These are phyloP conservation scores for Fusarium metavorans DNA, from an alignment of 2,329 filamentous ascomycete genomes.

Conservation along the genomic window DNA sequence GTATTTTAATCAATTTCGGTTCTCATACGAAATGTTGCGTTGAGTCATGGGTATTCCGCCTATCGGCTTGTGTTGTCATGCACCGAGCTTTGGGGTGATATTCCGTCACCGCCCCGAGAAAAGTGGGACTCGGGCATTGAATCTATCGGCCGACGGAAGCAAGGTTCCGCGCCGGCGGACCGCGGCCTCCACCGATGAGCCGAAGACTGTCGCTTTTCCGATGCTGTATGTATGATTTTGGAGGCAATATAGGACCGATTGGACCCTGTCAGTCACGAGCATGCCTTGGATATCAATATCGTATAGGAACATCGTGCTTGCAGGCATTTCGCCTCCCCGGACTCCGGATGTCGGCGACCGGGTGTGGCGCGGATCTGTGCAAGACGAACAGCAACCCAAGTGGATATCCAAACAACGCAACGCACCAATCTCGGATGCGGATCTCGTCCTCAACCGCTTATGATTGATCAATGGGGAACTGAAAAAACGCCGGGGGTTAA, in stretches of 20 bases:
- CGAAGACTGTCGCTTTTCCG: not conserved
- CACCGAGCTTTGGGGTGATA: not conserved
- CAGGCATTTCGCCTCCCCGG: not conserved
- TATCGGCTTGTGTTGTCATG: not conserved
- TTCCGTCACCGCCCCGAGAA: conserved; percentile 19
- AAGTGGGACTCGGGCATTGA: conserved; percentile 24
- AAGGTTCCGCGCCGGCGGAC: conserved; percentile 24
- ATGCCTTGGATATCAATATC: not conserved
- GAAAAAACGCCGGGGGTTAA: not conserved
- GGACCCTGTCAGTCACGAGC: not conserved
- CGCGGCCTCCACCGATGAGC: not conserved
- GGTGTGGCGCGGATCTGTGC: not conserved
- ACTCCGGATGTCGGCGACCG: conserved; percentile 3
- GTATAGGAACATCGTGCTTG: not conserved
- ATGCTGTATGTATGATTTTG: not conserved
- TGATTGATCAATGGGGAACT: conserved; percentile 21
- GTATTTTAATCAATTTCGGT: not conserved
- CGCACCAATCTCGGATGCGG: not conserved
- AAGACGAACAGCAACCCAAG: conserved; percentile 6
- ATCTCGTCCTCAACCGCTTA: not conserved
- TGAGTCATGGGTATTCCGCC: not conserved
- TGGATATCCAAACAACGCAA: conserved; percentile 11
- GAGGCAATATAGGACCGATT: not conserved
- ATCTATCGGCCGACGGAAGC: conserved; percentile 26
- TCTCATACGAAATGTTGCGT: not conserved